phyloP scores from a whole-genome alignment of 2,329 filamentous ascomycete species.

The Massarina eburnea region DNA sequence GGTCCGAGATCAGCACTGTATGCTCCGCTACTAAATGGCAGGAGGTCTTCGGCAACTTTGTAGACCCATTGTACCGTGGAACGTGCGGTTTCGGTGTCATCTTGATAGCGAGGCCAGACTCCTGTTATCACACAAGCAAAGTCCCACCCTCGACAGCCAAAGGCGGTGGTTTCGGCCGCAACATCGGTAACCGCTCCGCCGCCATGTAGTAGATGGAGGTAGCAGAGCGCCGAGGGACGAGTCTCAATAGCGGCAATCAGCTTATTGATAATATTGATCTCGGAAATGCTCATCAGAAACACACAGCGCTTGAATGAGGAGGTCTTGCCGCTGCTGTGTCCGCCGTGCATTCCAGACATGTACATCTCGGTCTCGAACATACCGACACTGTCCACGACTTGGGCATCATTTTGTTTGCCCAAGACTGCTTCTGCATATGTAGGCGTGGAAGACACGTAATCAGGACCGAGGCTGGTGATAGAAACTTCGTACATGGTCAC shows the following conservation, averaged over 20 bases:
- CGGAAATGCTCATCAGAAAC: constrained; percentile 56
- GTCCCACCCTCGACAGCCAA: constrained; percentile 65
- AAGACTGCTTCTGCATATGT: constrained; percentile 23
- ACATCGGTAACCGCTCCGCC: constrained; percentile 55
- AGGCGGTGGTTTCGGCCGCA: constrained; percentile 53
- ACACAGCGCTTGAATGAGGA: constrained; percentile 67
- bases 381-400: constrained; percentile 50
- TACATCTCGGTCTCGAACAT: constrained; percentile 65
- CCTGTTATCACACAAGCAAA: constrained; percentile 66
- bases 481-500: constrained; percentile 53
- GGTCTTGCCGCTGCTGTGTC: constrained; percentile 60
- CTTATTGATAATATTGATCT: constrained; percentile 29
- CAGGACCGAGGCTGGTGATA: constrained; percentile 11
- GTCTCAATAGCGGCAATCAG: constrained; percentile 51
- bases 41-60: constrained; percentile 48
- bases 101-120: constrained; percentile 60
- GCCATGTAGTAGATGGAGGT: constrained; percentile 65
- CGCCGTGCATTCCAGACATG: constrained; percentile 61
- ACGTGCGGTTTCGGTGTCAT: constrained; percentile 47
- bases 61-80: constrained; percentile 60
- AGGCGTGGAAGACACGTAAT: constrained; percentile 10
- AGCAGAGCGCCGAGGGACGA: constrained; percentile 58
- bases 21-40: constrained; percentile 54
- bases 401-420: constrained; percentile 36
- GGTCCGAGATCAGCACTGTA: constrained; percentile 66